Evolutionary conservation across 2,329 filamentous ascomycete species (phyloP).

Genomic region (Colletotrichum eremochloae): DNA sequence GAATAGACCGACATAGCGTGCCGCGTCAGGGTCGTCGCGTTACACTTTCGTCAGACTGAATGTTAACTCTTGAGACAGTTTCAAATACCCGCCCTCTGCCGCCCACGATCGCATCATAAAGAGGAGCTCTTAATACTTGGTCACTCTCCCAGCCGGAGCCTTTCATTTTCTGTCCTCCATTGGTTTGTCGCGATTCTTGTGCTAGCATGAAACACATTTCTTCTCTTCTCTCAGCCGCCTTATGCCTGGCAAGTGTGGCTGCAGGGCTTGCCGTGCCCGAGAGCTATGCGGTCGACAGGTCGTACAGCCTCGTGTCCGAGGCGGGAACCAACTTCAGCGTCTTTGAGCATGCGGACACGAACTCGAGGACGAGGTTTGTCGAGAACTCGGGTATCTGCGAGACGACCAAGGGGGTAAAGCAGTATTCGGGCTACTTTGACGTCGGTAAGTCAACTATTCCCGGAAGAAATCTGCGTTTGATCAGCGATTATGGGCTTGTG

Average conservation of each 20-base stretch:
- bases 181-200: not conserved
- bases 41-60: not conserved
- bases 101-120: not conserved
- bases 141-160: not conserved
- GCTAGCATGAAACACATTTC: constrained; percentile 9
- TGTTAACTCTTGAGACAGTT: not conserved
- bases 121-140: not conserved
- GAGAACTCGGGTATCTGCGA: constrained; percentile 66
- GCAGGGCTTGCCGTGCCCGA: constrained; percentile 9
- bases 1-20: not conserved
- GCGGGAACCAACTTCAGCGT: constrained; percentile 55
- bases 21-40: not conserved
- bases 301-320: constrained; percentile 37
- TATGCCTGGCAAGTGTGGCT: constrained; percentile 25
- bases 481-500: not conserved
- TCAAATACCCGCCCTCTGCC: constrained; percentile 28
- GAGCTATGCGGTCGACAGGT: constrained; percentile 38
- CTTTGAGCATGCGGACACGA: constrained; percentile 62
- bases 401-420: constrained; percentile 63
- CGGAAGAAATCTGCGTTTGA: constrained; percentile 5
- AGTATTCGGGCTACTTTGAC: constrained; percentile 64
- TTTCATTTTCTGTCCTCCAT: not conserved
- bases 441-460: constrained; percentile 50
- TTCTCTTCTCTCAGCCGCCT: not conserved
- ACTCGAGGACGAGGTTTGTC: constrained; percentile 60